These are phyloP conservation scores for Ceriops decandra DNA, from an alignment of 345 rosid genomes.

Conservation along the genomic window DNA sequence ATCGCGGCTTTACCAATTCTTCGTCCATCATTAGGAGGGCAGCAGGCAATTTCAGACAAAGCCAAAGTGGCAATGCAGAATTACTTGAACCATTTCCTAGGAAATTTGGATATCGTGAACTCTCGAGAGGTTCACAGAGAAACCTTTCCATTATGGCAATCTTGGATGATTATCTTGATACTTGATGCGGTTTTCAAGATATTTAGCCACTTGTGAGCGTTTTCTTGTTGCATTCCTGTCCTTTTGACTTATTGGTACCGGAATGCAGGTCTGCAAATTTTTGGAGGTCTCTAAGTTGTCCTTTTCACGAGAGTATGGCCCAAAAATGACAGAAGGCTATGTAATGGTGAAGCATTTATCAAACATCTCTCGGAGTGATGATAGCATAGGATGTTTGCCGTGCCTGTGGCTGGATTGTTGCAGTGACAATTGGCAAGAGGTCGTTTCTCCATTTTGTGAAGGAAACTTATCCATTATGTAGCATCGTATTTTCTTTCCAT, in stretches of 20 bases:
- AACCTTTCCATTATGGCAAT: background rate
- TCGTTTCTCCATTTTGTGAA: conserved; percentile 12
- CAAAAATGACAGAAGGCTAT: conserved; percentile 88
- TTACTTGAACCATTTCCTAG: conserved; percentile 81
- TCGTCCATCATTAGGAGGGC: conserved; percentile 63
- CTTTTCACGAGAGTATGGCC: conserved; percentile 72
- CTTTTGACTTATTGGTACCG: background rate
- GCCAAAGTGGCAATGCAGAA: conserved; percentile 88
- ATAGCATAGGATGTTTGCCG: conserved; percentile 37
- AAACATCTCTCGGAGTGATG: conserved; percentile 26
- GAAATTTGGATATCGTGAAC: conserved; percentile 78
- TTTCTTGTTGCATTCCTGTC: background rate
- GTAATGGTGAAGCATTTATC: conserved; percentile 67
- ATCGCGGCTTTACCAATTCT: conserved; percentile 69
- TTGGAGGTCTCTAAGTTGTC: conserved; percentile 88
- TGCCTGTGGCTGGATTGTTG: conserved; percentile 54
- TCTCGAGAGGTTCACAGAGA: conserved; percentile 63
- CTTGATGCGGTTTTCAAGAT: background rate
- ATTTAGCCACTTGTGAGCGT: background rate
- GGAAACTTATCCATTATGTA: no score
- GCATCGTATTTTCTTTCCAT: no score
- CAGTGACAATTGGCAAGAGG: conserved; percentile 66
- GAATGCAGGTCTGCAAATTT: conserved; percentile 79
- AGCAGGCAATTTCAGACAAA: conserved; percentile 56
- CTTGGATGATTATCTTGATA: conserved; percentile 8